Percentiles rank a stretch among this genome's conserved stretches.
phyloP scores from a whole-genome alignment of 257 asterid species.

The Nicotiana obtusifolia region DNA sequence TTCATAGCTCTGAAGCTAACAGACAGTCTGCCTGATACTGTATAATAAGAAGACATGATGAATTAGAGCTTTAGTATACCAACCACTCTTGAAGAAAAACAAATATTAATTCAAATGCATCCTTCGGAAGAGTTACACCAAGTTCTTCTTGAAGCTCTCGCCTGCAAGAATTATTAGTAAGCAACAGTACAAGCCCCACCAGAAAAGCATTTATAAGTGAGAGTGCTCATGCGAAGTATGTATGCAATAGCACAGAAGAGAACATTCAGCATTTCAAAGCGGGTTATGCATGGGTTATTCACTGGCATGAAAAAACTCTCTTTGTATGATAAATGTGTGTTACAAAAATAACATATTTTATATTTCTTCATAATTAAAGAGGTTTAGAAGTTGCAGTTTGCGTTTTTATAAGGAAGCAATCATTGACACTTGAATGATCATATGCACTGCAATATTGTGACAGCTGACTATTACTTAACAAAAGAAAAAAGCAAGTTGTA shows the following conservation, averaged over 20 bases:
- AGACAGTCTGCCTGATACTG: background rate
- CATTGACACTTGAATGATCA: background rate
- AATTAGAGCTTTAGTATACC: constrained; percentile 25
- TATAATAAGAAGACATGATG: background rate
- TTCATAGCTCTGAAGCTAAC: background rate
- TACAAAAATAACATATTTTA: background rate
- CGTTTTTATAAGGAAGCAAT: background rate
- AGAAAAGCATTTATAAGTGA: constrained; percentile 13
- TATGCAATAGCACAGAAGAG: background rate
- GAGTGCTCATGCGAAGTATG: background rate
- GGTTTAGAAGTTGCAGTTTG: background rate
- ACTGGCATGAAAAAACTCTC: background rate
- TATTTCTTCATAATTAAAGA: background rate
- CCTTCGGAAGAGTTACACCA: constrained; percentile 80
- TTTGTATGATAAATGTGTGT: background rate
- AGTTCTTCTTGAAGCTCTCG: constrained; percentile 98
- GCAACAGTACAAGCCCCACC: constrained; percentile 4
- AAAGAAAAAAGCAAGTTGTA: background rate
- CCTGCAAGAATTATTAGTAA: constrained; percentile 42
- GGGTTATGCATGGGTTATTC: background rate
- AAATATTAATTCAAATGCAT: constrained; percentile 79
- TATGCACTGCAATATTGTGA: background rate
- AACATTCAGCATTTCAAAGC: background rate
- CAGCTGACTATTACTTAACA: background rate
- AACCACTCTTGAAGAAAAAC: constrained; percentile 79